Conservation (phyloP, 2,329 filamentous ascomycete genomes). For the Paecilomyces sp. region DNA sequence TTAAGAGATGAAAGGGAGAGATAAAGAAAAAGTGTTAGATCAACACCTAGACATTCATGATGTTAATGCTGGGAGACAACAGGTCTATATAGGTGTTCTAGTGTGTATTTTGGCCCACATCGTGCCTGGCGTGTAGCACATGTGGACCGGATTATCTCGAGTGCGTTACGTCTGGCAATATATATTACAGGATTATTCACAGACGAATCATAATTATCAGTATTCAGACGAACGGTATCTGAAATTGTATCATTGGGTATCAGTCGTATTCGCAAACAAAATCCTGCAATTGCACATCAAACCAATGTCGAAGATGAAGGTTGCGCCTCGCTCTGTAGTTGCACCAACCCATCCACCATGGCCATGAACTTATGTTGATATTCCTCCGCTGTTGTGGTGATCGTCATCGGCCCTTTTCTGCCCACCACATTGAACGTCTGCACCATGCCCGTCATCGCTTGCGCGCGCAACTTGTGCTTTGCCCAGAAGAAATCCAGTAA, state of each 20-base stretch:
- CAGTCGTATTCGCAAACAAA: background rate
- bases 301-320: background rate
- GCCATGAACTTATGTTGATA: constrained; percentile 53
- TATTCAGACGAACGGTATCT: background rate
- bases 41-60: background rate
- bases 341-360: constrained; percentile 44
- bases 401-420: constrained; percentile 63
- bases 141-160: background rate
- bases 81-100: background rate
- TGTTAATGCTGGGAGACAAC: background rate
- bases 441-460: constrained; percentile 59
- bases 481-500: constrained; percentile 75
- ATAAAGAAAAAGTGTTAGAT: background rate
- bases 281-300: background rate
- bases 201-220: background rate
- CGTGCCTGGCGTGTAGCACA: background rate
- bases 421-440: constrained; percentile 57
- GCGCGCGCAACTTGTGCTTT: constrained; percentile 61
- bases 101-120: background rate
- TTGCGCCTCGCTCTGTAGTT: constrained; percentile 16
- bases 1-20: background rate
- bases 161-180: background rate
- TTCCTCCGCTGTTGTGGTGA: constrained; percentile 62
- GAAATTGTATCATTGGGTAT: background rate
- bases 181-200: background rate